Conservation (phyloP, 2,329 filamentous ascomycete genomes). For the Monosporascus sp. region DNA sequence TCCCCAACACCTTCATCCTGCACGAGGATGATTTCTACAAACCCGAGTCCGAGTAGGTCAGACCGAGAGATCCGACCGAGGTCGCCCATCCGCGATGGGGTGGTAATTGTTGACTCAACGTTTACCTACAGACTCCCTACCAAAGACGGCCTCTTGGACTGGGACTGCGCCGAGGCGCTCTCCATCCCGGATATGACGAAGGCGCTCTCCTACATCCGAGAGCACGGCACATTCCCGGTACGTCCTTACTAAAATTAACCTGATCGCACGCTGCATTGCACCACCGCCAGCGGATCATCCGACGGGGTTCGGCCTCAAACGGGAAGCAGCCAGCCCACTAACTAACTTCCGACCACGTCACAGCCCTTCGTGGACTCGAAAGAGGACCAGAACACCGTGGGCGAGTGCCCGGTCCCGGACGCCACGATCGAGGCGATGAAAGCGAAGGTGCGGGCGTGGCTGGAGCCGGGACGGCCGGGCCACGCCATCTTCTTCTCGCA, state of each 20-base stretch:
- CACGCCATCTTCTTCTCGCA: constrained; percentile 21
- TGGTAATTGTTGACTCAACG: not conserved
- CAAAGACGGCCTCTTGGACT: constrained; percentile 67
- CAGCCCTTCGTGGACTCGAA: constrained; percentile 49
- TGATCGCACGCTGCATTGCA: constrained; percentile 20
- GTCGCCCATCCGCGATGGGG: too few species aligned
- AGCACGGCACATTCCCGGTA: constrained; percentile 61
- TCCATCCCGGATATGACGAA: constrained; percentile 63
- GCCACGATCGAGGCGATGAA: constrained; percentile 41
- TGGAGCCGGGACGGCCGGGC: constrained; percentile 38
- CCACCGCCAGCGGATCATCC: too few species aligned
- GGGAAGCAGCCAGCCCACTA: constrained; percentile 7
- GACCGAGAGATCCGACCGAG: not conserved
- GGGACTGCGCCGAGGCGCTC: constrained; percentile 83
- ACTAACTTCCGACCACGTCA: constrained; percentile 2
- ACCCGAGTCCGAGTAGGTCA: constrained; percentile 62
- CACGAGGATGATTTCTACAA: constrained; percentile 97
- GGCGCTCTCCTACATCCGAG: constrained; percentile 65
- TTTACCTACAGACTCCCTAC: constrained; percentile 42
- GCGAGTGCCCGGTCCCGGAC: constrained; percentile 46
- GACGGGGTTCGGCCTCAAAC: too few species aligned
- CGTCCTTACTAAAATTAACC: constrained; percentile 24
- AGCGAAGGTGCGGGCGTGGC: constrained; percentile 42
- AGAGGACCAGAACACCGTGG: constrained; percentile 60
- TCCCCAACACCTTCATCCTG: constrained; percentile 73